phyloP scores from a whole-genome alignment of 257 asterid species.

The Euphrasia confusa region DNA sequence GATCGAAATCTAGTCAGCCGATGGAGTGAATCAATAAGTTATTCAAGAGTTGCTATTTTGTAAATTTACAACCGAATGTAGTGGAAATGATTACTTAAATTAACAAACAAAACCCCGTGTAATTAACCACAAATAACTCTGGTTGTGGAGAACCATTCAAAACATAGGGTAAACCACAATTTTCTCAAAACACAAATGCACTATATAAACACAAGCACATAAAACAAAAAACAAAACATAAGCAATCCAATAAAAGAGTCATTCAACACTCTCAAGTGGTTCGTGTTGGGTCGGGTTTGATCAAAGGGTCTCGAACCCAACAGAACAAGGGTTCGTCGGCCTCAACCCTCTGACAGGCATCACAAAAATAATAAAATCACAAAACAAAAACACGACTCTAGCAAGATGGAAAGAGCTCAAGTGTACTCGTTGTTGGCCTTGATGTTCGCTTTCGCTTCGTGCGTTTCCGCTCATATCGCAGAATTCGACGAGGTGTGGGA shows the following conservation, averaged over 20 bases:
- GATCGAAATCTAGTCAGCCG: too few relatives aligned
- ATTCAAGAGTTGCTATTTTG: too few relatives aligned
- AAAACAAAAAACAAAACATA: not conserved
- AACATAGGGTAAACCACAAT: not conserved
- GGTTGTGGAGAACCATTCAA: not conserved
- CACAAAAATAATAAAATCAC: not conserved
- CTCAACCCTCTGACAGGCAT: constrained; percentile 15
- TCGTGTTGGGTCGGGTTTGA: constrained; percentile 4
- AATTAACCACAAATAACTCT: too few relatives aligned
- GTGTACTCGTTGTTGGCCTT: constrained; percentile 25
- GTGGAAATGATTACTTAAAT: too few relatives aligned
- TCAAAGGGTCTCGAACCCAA: constrained; percentile 25
- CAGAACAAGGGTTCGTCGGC: constrained; percentile 28
- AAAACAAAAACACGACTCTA: not conserved
- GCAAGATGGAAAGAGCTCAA: constrained; percentile 28
- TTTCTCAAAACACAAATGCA: not conserved
- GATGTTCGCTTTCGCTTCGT: constrained; percentile 29
- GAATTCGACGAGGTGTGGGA: constrained; percentile 47
- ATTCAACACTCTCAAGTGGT: not conserved
- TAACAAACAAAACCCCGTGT: too few relatives aligned
- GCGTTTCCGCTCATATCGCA: constrained; percentile 23
- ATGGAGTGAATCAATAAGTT: too few relatives aligned
- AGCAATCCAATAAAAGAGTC: not conserved
- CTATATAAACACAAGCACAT: constrained; percentile 25
- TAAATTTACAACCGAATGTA: too few relatives aligned